Conservation (phyloP, 2,329 filamentous ascomycete species). For the Stagonosporopsis cucurbitacearum region DNA sequence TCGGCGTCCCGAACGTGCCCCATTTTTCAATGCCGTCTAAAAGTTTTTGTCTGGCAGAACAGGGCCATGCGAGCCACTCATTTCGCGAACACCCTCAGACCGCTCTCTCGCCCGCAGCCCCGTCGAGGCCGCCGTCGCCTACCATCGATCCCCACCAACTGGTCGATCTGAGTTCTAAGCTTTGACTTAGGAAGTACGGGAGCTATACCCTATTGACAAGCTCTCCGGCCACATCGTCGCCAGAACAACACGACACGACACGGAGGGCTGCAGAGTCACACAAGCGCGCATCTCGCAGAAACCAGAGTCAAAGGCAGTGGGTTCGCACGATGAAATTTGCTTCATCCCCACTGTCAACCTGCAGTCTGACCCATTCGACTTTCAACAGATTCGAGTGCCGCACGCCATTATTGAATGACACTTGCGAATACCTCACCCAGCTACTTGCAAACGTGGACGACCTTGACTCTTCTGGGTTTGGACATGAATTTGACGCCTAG, state of each 20-base stretch:
- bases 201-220: conserved; percentile 25
- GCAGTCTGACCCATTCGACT: conserved; percentile 10
- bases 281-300: conserved; percentile 20
- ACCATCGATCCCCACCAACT: conserved; percentile 35
- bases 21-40: conserved; percentile 33
- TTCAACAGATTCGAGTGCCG: conserved; percentile 6
- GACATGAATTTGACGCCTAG: conserved; percentile 3
- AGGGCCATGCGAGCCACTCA: conserved; percentile 25
- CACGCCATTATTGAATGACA: conserved; percentile 3
- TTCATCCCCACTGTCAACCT: conserved; percentile 16
- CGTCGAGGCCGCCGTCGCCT: conserved; percentile 16
- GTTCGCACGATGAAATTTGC: conserved; percentile 12
- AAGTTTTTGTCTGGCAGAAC: conserved; percentile 38
- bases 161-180: conserved; percentile 30
- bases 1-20: conserved; percentile 27
- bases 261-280: conserved; percentile 28
- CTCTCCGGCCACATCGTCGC: conserved; percentile 22
- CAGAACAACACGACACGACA: conserved; percentile 23
- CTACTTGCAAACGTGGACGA: conserved; percentile 8
- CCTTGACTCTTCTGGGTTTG: conserved; percentile 14
- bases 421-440: background rate
- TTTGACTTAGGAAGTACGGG: conserved; percentile 15
- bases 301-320: conserved; percentile 17
- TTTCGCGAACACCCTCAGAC: conserved; percentile 1
- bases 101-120: conserved; percentile 31